Base-by-base conservation (phyloP, 225 moss, liverwort and hornwort species). In the Bryum argenteum region DNA sequence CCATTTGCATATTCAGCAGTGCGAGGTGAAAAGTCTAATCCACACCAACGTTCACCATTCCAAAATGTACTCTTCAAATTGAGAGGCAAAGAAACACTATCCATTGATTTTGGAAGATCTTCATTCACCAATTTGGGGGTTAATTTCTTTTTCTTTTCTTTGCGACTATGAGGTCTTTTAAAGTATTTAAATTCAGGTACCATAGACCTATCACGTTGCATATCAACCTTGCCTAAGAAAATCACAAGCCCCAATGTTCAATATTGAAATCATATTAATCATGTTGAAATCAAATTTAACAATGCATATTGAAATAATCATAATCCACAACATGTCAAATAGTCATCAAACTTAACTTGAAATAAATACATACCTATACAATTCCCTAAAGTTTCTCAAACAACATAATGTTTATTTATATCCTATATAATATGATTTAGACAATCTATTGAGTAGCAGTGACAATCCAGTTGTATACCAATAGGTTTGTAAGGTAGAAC, bases 21-120 rank as follows among this genome's bases (percentile, higher is more conserved):
- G 0, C 59, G 64, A n/a, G 80, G 74, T 9, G 84, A 84, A 3
- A 84, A 80, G 8, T 42, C 41, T 0, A 20, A 5, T 51, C 77
- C n/a, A 44, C 67, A 78, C 80, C 80, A 84, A 1, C 47, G 44
- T 2, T 84, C 65, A 0, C 81, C 78, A 69, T 81, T 81, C 81
- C 81, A 84, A 0, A 53, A 75, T 0, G 81, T 61, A 15, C 12
- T 75, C 48, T 84, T 78, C 69, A 78, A 50, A 40, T 66, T 63
- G 15, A 75, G 72, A 45, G 81, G 78, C 62, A 84, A 66, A 0
- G 72, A 44, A 0, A 84, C 45, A 10, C 67, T 80, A 10, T 76
- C 56, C 65, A 66, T 71, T 24, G 66, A 66, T 1, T 7, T 47
- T 6, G 42, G 71, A 57, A 39, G 53, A 18, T 78, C 71, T 39